Percentiles rank a stretch among this genome's conserved stretches.
Conservation (phyloP, 805 yeast species). For the Starmerella vaccinii region DNA sequence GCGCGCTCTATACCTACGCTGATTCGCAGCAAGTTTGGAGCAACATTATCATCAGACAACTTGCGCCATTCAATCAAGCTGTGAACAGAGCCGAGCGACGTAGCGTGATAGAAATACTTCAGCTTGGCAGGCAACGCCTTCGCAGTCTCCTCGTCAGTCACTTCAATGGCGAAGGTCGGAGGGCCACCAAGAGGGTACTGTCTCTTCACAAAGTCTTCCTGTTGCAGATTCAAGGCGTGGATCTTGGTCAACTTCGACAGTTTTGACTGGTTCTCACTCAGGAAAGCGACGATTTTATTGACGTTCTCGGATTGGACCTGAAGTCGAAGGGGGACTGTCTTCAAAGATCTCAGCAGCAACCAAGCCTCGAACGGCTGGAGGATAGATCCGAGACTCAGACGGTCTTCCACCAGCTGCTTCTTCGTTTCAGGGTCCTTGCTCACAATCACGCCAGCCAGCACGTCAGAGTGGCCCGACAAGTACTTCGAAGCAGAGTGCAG, state of each 20-base stretch:
- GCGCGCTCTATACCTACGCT: slow-evolving; percentile 81
- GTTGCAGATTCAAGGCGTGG: slow-evolving; percentile 58
- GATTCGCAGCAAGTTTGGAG: slow-evolving; percentile 68
- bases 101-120: slow-evolving; percentile 73
- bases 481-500: slow-evolving; percentile 85
- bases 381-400: slow-evolving; percentile 72
- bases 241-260: slow-evolving; percentile 57
- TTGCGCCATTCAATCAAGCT: slow-evolving; percentile 81
- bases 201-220: slow-evolving; percentile 53
- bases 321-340: slow-evolving; percentile 73
- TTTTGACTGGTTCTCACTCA: slow-evolving; percentile 30
- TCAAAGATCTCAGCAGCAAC: slow-evolving; percentile 87
- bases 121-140: slow-evolving; percentile 62
- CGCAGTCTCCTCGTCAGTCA: slow-evolving; percentile 68
- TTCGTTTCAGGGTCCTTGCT: slow-evolving; percentile 52
- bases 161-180: slow-evolving; percentile 83
- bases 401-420: slow-evolving; percentile 37
- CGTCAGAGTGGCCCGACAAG: slow-evolving; percentile 88
- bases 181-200: slow-evolving; percentile 87
- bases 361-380: slow-evolving; percentile 87
- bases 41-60: slow-evolving; percentile 67
- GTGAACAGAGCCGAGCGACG: slow-evolving; percentile 85
- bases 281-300: slow-evolving; percentile 55
- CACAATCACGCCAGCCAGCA: slow-evolving; percentile 75
- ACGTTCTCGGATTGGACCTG: slow-evolving; percentile 61